Conservation (phyloP, 1,139 yeast species). For the Pichia norvegensis region DNA sequence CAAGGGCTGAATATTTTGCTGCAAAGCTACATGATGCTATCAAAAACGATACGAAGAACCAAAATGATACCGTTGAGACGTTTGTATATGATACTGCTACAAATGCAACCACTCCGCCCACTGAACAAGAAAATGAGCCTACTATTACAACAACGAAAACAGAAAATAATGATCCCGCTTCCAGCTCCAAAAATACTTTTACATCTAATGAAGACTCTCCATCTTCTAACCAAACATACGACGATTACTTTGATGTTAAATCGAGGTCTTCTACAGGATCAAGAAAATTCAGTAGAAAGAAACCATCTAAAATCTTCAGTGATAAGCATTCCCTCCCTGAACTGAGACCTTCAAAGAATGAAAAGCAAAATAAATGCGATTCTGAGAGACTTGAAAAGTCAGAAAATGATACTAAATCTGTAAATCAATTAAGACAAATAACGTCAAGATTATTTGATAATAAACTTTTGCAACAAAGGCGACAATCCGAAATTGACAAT, state of each 20-base stretch:
- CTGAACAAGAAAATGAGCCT: not conserved
- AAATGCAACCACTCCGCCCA: slow-evolving; percentile 26
- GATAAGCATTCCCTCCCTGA: not conserved
- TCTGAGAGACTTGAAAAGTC: not conserved
- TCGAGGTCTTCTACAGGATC: slow-evolving; percentile 15
- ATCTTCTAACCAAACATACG: slow-evolving; percentile 9
- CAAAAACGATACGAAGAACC: slow-evolving; percentile 64
- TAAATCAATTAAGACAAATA: slow-evolving; percentile 48
- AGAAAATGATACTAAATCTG: slow-evolving; percentile 13
- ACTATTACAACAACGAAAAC: not conserved
- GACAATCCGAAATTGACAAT: slow-evolving; percentile 57
- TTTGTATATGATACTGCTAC: slow-evolving; percentile 69
- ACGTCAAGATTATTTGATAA: slow-evolving; percentile 66
- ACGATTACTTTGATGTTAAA: slow-evolving; percentile 14
- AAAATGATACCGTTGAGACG: slow-evolving; percentile 82
- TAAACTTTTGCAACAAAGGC: slow-evolving; percentile 61
- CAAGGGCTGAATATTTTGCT: slow-evolving; percentile 88
- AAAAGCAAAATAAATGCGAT: not conserved
- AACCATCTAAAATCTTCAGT: slow-evolving; percentile 4
- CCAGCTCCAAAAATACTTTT: not conserved
- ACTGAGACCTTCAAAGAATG: slow-evolving; percentile 1
- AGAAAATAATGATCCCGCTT: not conserved
- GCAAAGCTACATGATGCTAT: slow-evolving; percentile 92
- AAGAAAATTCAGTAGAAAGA: slow-evolving; percentile 6
- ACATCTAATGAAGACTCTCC: slow-evolving; percentile 4